Conservation (phyloP, 2,329 filamentous ascomycete species). For the Pseudopyrenochaeta lycopersici region DNA sequence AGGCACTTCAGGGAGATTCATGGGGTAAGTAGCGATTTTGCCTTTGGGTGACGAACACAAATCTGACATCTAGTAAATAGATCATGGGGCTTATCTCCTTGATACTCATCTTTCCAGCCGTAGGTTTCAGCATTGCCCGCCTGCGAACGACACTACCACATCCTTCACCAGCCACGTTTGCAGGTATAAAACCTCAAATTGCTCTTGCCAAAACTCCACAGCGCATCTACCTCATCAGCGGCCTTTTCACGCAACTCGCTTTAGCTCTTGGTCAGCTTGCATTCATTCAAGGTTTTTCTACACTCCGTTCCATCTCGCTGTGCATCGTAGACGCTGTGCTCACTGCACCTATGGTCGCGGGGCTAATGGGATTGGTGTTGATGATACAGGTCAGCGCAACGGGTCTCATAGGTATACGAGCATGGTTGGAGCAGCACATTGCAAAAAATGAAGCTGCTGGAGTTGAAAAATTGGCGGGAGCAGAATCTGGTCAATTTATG, state of each 20-base stretch:
- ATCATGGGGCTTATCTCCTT: slow-evolving; percentile 34
- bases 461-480: background rate
- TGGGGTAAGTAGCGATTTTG: slow-evolving; percentile 22
- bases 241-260: slow-evolving; percentile 23
- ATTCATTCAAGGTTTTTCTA: slow-evolving; percentile 30
- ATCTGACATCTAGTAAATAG: slow-evolving; percentile 8
- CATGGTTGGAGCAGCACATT: slow-evolving; percentile 38
- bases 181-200: slow-evolving; percentile 29
- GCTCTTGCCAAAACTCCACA: slow-evolving; percentile 30
- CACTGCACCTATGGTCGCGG: slow-evolving; percentile 22
- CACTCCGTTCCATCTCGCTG: slow-evolving; percentile 33
- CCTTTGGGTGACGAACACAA: background rate
- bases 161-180: slow-evolving; percentile 25
- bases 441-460: slow-evolving; percentile 20
- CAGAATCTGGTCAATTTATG: slow-evolving; percentile 1
- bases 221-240: slow-evolving; percentile 33
- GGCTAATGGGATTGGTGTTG: slow-evolving; percentile 21
- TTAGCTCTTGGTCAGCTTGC: slow-evolving; percentile 31
- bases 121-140: slow-evolving; percentile 25
- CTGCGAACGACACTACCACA: slow-evolving; percentile 30
- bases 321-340: slow-evolving; percentile 39
- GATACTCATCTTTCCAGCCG: slow-evolving; percentile 28
- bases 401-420: slow-evolving; percentile 27
- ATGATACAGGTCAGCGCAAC: slow-evolving; percentile 33
- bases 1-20: slow-evolving; percentile 34